Base-by-base conservation (phyloP, 1,284 basidiomycete species). In the Puccinia triticina region DNA sequence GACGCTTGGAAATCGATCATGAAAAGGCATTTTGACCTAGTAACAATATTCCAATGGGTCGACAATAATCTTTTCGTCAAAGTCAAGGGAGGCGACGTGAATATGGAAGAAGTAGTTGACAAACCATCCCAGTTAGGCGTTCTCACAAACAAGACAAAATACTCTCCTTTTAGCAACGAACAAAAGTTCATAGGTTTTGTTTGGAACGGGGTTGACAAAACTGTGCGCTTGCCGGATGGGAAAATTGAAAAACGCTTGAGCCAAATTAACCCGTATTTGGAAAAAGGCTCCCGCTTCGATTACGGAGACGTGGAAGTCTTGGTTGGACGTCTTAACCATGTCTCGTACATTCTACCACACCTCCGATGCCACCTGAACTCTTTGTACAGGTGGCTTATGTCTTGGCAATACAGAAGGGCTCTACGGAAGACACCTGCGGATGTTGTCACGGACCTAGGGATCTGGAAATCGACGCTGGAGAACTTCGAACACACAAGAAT, bases 171-270 rank as follows among this genome's bases (percentile, higher is more conserved):
- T n/a, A n/a, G n/a, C n/a, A n/a, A n/a, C n/a, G n/a, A n/a, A n/a
- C 73, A 76, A 59, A 55, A 76, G 34, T 77, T 61, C n/a, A 40
- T 77, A 12, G 74, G 50, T 2, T 77, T 77, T 43, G 43, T 77
- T 1, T 77, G 74, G 74, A 77, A 77, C 34, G 29, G 53, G 3
- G 7, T 61, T 0, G 8, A 59, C 1, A 77, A 64, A 18, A 77
- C 74, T 2, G 57, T 77, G 10, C 37, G 74, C 37, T n/a, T 59
- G 2, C 53, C 48, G 32, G 53, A 59, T 10, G 23, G 18, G 16
- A 76, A 76, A 40, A 29, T 76, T 4, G 29, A 76, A 37, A 37
- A 57, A 37, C 12, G 34, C 37, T 7, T 43, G 5, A 40, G 53
- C 7, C 73, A 76, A 43, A 59, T 76, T 5, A 34, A 3, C 5